Evolutionary conservation across 345 rosid genomes (phyloP), one percentile per base, ranked within the genome.

Genomic region (Eucalyptus decipiens): DNA sequence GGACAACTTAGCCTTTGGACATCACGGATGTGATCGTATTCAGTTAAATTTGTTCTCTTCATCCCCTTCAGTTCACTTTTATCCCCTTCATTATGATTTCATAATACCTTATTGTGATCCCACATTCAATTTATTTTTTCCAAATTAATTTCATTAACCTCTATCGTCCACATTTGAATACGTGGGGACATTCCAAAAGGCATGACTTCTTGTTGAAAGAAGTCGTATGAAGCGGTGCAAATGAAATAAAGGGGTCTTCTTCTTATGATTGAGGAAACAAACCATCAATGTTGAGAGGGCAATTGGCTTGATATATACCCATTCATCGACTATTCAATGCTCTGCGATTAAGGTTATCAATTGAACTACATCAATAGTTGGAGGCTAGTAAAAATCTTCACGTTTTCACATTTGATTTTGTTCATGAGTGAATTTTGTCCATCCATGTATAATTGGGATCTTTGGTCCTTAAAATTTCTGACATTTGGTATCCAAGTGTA

Each of bases 271-370:
- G 5, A 52, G 58, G 58, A 52, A 52, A 52, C 58, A 52, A 52
- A 52, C 5, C 58, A 52, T 21, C 26, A 52, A 52, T 52, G 1
- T 52, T 52, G 11, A 21, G 26, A 21, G 26, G 58, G 58, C 11
- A 8, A 52, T 21, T 52, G 5, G 26, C 58, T 8, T 52, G 11
- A 52, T 52, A 52, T 52, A 52, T 28, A 28, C n/a, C 69, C 32
- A 60, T 60, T 62, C 32, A 62, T 2, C 34, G 17, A 62, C 16
- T 14, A 14, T 13, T 30, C 69, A 62, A 62, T 1, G n/a, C 69
- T 62, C 32, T 0, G 1, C 0, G 8, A 12, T 28, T 30, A 30
- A 14, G 14, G 8, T 62, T 62, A 24, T 62, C 69, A 28, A 12
- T 62, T 30, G 69, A 62, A 21, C 69, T 62, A 12, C 69, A 28